A percentile compares a stretch with the other conserved stretches of the same genome.
These are phyloP conservation scores for Pleurotus platypus DNA, from an alignment of 768 basidiomycete genomes.

Conservation along the genomic window DNA sequence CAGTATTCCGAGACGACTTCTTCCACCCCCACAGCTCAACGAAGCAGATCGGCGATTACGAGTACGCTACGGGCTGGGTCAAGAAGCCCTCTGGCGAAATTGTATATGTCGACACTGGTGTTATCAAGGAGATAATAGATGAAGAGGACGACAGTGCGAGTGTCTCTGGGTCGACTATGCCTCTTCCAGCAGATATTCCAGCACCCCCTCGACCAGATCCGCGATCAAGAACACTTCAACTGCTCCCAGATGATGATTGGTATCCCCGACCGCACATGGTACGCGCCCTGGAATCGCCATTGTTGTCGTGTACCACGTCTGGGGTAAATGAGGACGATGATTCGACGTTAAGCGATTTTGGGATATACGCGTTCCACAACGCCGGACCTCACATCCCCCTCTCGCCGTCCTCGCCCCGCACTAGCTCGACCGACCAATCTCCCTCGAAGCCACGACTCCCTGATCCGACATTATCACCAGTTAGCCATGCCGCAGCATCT, in stretches of 20 bases:
- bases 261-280: neutral
- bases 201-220: slow-evolving; percentile 1
- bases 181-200: slow-evolving; percentile 1
- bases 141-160: neutral
- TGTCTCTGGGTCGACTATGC: neutral
- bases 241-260: neutral
- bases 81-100: slow-evolving; percentile 1
- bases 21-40: neutral
- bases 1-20: neutral
- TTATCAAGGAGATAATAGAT: neutral
- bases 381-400: too few species aligned
- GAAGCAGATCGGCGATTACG: neutral
- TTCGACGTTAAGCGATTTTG: neutral
- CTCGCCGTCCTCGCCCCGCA: neutral
- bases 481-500: neutral
- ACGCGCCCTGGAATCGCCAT: neutral
- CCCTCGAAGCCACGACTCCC: neutral
- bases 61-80: neutral
- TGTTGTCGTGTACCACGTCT: neutral
- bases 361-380: neutral
- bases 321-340: neutral
- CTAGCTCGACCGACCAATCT: neutral
- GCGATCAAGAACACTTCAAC: neutral
- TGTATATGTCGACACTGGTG: neutral
- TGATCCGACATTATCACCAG: neutral